phyloP scores from a whole-genome alignment of 2,329 filamentous ascomycete genomes.

The Talaromyces sp. region DNA sequence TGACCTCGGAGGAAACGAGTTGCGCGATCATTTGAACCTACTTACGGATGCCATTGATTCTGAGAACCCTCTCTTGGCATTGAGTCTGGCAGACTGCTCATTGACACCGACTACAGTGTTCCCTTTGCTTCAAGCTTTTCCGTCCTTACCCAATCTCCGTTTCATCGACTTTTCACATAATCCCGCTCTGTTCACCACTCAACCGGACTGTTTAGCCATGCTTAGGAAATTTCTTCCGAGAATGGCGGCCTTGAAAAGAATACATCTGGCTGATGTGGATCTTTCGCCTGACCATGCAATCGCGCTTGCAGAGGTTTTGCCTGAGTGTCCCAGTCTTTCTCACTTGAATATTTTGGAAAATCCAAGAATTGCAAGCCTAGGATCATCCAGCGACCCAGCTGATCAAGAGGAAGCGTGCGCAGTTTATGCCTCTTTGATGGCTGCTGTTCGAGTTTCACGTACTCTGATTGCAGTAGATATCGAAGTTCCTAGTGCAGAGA shows the following conservation, averaged over 20 bases:
- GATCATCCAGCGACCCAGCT: conserved; percentile 75
- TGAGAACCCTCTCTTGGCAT: conserved; percentile 65
- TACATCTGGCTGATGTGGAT: conserved; percentile 81
- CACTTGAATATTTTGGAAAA: conserved; percentile 89
- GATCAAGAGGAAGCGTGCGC: conserved; percentile 91
- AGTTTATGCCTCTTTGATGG: conserved; percentile 85
- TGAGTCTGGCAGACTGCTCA: conserved; percentile 84
- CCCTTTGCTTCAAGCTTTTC: conserved; percentile 70
- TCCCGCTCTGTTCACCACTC: conserved; percentile 68
- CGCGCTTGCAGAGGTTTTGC: conserved; percentile 82
- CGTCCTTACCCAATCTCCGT: conserved; percentile 67
- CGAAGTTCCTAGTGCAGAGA: conserved; percentile 75
- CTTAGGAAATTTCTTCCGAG: conserved; percentile 82
- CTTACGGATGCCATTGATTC: conserved; percentile 36
- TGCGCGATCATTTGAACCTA: conserved; percentile 53
- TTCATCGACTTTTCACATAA: conserved; percentile 95
- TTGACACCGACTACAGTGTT: conserved; percentile 69
- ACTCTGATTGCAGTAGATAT: conserved; percentile 88
- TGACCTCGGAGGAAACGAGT: conserved; percentile 82
- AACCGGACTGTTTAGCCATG: conserved; percentile 69
- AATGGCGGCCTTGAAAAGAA: conserved; percentile 71
- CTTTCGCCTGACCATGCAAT: conserved; percentile 87
- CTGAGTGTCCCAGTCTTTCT: conserved; percentile 75
- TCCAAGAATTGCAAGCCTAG: conserved; percentile 56
- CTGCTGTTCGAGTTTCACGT: conserved; percentile 77